Evolutionary conservation across 129 eudicot genomes (phyloP).

Genomic region (Pittosporum tobira): DNA sequence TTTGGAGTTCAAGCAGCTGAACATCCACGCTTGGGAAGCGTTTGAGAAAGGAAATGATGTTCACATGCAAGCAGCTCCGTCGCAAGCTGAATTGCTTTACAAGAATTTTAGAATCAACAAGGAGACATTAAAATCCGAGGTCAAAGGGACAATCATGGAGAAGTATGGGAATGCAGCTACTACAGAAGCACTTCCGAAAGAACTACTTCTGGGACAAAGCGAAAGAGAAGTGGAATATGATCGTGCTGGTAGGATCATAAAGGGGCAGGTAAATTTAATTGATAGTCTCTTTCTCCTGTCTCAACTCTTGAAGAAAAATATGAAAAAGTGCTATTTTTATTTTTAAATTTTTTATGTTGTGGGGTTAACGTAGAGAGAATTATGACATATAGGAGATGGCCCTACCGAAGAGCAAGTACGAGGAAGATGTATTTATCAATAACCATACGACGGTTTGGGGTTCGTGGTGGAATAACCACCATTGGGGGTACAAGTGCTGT

Average conservation of each 20-base stretch:
- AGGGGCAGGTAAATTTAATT: slow-evolving; percentile 52
- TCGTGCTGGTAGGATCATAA: slow-evolving; percentile 86
- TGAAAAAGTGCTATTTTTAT: not conserved
- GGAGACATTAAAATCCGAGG: slow-evolving; percentile 69
- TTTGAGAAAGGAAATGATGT: slow-evolving; percentile 92
- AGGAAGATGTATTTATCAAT: slow-evolving; percentile 70
- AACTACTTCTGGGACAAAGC: slow-evolving; percentile 83
- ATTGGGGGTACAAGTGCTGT: slow-evolving; percentile 90
- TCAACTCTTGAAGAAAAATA: no score
- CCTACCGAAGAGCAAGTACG: slow-evolving; percentile 86
- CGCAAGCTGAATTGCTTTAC: slow-evolving; percentile 75
- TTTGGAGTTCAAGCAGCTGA: slow-evolving; percentile 80
- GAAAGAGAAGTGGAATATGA: slow-evolving; percentile 92
- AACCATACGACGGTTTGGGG: slow-evolving; percentile 84
- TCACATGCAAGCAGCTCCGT: slow-evolving; percentile 97
- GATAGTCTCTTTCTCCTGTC: not conserved
- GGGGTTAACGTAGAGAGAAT: not conserved
- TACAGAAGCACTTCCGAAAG: slow-evolving; percentile 61
- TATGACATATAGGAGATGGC: slow-evolving; percentile 42
- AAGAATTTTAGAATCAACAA: slow-evolving; percentile 67
- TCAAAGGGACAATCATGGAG: slow-evolving; percentile 69
- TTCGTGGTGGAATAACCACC: slow-evolving; percentile 88
- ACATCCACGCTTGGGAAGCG: slow-evolving; percentile 91
- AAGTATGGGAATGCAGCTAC: slow-evolving; percentile 89
- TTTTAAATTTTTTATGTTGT: not conserved